phyloP scores from a whole-genome alignment of 1,139 yeast genomes.

The Pneumocystis wakefieldiae region DNA sequence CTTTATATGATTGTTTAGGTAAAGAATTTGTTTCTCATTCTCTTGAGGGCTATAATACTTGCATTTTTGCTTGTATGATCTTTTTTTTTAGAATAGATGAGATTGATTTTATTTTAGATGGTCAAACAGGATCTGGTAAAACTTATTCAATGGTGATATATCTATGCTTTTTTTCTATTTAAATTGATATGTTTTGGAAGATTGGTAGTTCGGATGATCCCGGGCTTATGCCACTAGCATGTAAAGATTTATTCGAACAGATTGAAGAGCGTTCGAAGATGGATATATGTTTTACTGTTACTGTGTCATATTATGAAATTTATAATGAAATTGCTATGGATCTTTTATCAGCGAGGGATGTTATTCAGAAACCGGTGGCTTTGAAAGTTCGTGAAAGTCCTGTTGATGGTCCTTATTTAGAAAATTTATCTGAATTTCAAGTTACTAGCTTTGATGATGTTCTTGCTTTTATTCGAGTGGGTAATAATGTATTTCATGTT shows the following conservation, averaged over 20 bases:
- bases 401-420: constrained; percentile 44
- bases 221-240: constrained; percentile 24
- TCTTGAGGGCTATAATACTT: constrained; percentile 55
- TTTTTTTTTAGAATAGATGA: neutral
- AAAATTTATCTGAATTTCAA: constrained; percentile 24
- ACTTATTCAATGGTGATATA: constrained; percentile 63
- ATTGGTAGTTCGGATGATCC: constrained; percentile 34
- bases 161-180: constrained; percentile 38
- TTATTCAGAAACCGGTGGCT: constrained; percentile 18
- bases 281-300: constrained; percentile 35
- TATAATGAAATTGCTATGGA: constrained; percentile 45
- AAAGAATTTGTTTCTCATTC: constrained; percentile 46
- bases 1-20: constrained; percentile 41
- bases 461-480: constrained; percentile 1
- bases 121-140: constrained; percentile 66
- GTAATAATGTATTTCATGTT: constrained; percentile 12
- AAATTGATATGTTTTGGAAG: constrained; percentile 43
- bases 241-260: neutral
- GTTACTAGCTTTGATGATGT: neutral
- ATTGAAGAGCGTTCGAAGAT: neutral
- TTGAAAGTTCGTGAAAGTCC: constrained; percentile 43
- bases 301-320: constrained; percentile 45
- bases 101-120: constrained; percentile 25
- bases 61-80: constrained; percentile 41
- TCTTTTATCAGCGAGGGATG: constrained; percentile 24